phyloP scores from a whole-genome alignment of 2,329 filamentous ascomycete genomes.

The Clarireedia paspali region DNA sequence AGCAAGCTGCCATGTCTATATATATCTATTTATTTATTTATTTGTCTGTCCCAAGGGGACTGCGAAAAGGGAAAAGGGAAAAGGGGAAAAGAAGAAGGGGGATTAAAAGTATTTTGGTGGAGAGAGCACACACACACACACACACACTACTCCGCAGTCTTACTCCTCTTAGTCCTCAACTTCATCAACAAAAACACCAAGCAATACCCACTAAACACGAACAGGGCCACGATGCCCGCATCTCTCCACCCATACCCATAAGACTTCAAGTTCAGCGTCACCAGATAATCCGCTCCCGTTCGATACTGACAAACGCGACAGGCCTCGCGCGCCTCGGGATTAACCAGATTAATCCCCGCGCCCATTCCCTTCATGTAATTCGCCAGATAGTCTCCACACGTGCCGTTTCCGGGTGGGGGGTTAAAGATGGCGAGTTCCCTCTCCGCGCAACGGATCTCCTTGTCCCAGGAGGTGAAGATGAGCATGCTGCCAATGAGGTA shows the following conservation, averaged over 20 bases:
- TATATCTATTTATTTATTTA: no score
- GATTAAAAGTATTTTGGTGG: no score
- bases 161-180: conserved; percentile 39
- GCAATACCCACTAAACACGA: conserved; percentile 35
- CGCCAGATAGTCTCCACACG: conserved; percentile 50
- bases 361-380: conserved; percentile 43
- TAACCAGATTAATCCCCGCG: conserved; percentile 43
- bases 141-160: conserved; percentile 30
- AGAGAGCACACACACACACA: no score
- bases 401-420: conserved; percentile 38
- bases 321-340: conserved; percentile 46
- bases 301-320: conserved; percentile 57
- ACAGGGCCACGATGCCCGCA: conserved; percentile 42
- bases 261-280: conserved; percentile 49
- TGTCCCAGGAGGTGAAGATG: conserved; percentile 42
- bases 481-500: conserved; percentile 52
- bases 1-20: no score
- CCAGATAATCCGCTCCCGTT: conserved; percentile 51
- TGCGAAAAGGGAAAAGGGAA: no score
- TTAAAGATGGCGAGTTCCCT: conserved; percentile 41
- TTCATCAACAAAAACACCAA: conserved; percentile 42
- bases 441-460: conserved; percentile 38
- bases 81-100: no score
- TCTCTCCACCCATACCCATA: conserved; percentile 62
- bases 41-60: no score